Evolutionary conservation across 352 stramenopile genomes (phyloP).

Genomic region (Peronospora belbahrii): DNA sequence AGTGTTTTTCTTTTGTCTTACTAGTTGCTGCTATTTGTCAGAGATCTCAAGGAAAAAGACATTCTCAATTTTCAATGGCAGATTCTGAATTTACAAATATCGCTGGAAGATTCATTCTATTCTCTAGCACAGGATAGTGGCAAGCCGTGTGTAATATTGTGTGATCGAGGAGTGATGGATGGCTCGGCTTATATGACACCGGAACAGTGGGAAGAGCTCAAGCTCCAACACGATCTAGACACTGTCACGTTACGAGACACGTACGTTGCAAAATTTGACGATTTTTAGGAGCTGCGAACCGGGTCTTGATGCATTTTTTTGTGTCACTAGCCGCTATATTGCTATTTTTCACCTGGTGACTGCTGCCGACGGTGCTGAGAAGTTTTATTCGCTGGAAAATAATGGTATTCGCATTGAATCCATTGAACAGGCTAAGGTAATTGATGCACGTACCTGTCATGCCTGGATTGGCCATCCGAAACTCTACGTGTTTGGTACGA

Average conservation of each 20-base stretch:
- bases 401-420: slow-evolving; percentile 94
- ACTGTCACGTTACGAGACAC: slow-evolving; percentile 79
- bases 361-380: slow-evolving; percentile 89
- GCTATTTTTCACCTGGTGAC: slow-evolving; percentile 86
- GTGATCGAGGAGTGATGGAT: slow-evolving; percentile 94
- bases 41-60: slow-evolving; percentile 71
- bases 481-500: slow-evolving; percentile 71
- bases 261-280: slow-evolving; percentile 22
- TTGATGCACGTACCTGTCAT: slow-evolving; percentile 76
- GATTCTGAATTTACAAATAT: slow-evolving; percentile 79
- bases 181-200: slow-evolving; percentile 90
- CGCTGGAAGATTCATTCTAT: slow-evolving; percentile 78
- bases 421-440: slow-evolving; percentile 80
- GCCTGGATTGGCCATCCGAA: slow-evolving; percentile 83
- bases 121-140: slow-evolving; percentile 73
- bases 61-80: slow-evolving; percentile 87
- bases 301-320: neutral
- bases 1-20: neutral
- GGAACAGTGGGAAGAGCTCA: slow-evolving; percentile 87
- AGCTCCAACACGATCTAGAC: slow-evolving; percentile 69
- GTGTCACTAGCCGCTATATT: slow-evolving; percentile 59
- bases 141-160: slow-evolving; percentile 89
- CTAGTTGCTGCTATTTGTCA: slow-evolving; percentile 12
- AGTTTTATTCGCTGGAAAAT: slow-evolving; percentile 95
- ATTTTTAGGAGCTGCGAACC: too few species aligned